A percentile compares a stretch with the other conserved stretches of the same genome.
These are phyloP conservation scores for Trametopsis cervina DNA, from an alignment of 768 basidiomycete genomes.

Conservation along the genomic window DNA sequence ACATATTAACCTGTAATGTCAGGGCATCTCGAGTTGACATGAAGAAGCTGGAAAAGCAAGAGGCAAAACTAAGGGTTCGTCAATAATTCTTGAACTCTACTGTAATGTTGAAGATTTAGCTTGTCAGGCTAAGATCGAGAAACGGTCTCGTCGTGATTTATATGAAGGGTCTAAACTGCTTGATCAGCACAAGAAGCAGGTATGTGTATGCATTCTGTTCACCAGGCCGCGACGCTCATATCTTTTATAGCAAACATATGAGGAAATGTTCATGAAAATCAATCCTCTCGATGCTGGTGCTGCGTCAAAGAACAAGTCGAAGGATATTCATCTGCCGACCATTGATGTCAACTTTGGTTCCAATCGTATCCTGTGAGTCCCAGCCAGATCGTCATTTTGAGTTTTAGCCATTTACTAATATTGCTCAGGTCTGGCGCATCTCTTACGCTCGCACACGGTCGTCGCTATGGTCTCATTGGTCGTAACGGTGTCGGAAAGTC, in stretches of 20 bases:
- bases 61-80: constrained; percentile 84
- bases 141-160: constrained; percentile 81
- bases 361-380: constrained; percentile 77
- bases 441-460: constrained; percentile 81
- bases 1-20: neutral
- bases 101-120: neutral
- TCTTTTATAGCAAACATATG: constrained; percentile 79
- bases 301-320: constrained; percentile 87
- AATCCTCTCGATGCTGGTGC: constrained; percentile 84
- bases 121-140: constrained; percentile 88
- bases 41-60: constrained; percentile 94
- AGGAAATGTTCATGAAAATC: constrained; percentile 99
- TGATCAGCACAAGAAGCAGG: constrained; percentile 88
- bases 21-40: constrained; percentile 91
- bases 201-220: too few relatives aligned
- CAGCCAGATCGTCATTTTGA: constrained; percentile 10
- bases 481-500: constrained; percentile 85
- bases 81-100: too few relatives aligned
- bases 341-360: constrained; percentile 97
- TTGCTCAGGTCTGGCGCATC: constrained; percentile 67
- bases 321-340: constrained; percentile 89
- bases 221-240: too few relatives aligned
- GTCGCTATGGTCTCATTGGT: constrained; percentile 89
- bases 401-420: constrained; percentile 3
- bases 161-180: constrained; percentile 96